Evolutionary conservation across 2,329 filamentous ascomycete species (phyloP), one percentile per base, ranked within the genome.

Genomic region (Trichoderma sp.): DNA sequence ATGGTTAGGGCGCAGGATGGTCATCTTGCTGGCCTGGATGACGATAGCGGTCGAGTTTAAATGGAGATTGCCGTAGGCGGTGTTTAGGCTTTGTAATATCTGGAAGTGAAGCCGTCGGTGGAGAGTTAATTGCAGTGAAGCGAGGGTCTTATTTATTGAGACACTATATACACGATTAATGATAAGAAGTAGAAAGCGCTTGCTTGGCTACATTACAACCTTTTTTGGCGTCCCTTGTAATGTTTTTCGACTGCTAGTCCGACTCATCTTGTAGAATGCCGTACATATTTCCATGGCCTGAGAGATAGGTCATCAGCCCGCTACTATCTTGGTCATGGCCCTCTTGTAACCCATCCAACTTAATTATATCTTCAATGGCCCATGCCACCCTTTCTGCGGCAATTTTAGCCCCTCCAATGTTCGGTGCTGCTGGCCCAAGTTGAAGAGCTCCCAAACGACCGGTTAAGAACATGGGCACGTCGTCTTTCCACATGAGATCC

Each of bases 311-410:
- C 19, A 72, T 70, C 50, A 74, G 42, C 19, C 64, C 73, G 45
- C 37, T 60, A 15, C 58, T 58, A 19, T 67, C 68, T 3, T 53
- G 32, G 7, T 71, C 67, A 9, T 27, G 53, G 10, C 52, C 54
- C 1, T 60, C 67, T 6, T 48, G 61, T 5, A 52, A 22, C 0
- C 71, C 73, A 0, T 70, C 70, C 4, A 73, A 71, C 27, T 67
- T 69, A 37, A 79, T 60, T 2, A 87, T 74, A 70, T 90, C 87
- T 71, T 90, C 85, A 59, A 93, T 83, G 1, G 86, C 87, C 89
- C 90, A 92, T 0, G 87, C 87, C 56, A 93, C 87, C 59, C 91
- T 84, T 79, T 94, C 92, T 0, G 91, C 91, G 0, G 90, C 90
- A 29, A 89, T 75, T 70, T 91, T 85, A 3, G 90, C 90, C 0